Conservation (phyloP, 1,284 basidiomycete genomes). For the Xerocomus nothofagi region DNA sequence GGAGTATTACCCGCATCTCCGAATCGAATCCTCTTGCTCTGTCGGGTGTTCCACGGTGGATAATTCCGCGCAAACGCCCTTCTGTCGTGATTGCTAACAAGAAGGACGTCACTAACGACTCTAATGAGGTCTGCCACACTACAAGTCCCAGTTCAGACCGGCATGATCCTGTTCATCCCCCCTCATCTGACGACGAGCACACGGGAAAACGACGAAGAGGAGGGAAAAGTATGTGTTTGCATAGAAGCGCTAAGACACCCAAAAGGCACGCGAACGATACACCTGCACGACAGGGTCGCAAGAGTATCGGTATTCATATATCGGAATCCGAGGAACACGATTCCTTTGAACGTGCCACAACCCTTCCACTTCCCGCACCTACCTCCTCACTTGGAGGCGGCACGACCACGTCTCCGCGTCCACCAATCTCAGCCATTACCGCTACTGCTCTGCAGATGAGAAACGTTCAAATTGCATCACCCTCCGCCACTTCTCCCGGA, state of each 20-base stretch:
- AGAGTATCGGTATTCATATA: background rate
- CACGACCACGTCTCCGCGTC: background rate
- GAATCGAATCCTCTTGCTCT: slow-evolving; percentile 10
- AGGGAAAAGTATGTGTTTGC: background rate
- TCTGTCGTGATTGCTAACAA: slow-evolving; percentile 14
- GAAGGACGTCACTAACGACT: background rate
- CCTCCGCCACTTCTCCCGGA: slow-evolving; percentile 3
- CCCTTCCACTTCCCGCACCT: background rate
- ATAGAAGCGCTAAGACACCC: slow-evolving; percentile 10
- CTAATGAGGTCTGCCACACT: background rate
- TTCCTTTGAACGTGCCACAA: background rate
- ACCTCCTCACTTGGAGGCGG: background rate
- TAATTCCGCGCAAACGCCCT: slow-evolving; percentile 27
- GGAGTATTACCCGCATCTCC: slow-evolving; percentile 7
- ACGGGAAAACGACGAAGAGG: slow-evolving; percentile 19
- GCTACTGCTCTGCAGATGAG: slow-evolving; percentile 19
- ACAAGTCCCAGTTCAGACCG: background rate
- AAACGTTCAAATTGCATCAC: slow-evolving; percentile 18
- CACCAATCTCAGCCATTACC: slow-evolving; percentile 11
- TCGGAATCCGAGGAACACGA: slow-evolving; percentile 1
- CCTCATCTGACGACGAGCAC: slow-evolving; percentile 7
- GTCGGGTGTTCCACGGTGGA: slow-evolving; percentile 13
- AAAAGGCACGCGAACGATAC: slow-evolving; percentile 15
- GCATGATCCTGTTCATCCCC: background rate
- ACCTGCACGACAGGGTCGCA: slow-evolving; percentile 6